Evolutionary conservation across 495 filamentous ascomycete species (phyloP).

Genomic region (Talaromyces wortmannii): DNA sequence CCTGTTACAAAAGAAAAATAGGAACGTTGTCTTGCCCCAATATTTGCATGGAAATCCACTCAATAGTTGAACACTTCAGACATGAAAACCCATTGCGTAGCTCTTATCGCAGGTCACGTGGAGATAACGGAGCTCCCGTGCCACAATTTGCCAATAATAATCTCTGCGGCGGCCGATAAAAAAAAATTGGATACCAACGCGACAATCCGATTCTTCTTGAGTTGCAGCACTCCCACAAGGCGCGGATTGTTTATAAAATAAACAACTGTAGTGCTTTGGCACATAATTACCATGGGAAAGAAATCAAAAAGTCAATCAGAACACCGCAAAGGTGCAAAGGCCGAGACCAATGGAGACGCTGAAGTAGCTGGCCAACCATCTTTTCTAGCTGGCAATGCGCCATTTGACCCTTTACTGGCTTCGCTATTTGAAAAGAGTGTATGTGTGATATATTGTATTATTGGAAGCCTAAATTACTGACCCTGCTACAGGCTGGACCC

Average conservation of each 20-base stretch:
- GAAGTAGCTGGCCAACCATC: slow-evolving; percentile 12
- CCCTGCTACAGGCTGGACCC: slow-evolving; percentile 52
- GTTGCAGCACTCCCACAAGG: neutral
- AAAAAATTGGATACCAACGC: neutral
- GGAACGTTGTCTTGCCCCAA: too few species aligned
- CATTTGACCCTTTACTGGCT: slow-evolving; percentile 68
- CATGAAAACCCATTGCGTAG: too few species aligned
- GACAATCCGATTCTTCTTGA: neutral
- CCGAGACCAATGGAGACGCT: slow-evolving; percentile 1
- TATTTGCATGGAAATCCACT: too few species aligned
- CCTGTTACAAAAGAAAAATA: too few species aligned
- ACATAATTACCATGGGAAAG: slow-evolving; percentile 28
- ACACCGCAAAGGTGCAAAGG: slow-evolving; percentile 6
- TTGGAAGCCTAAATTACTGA: slow-evolving; percentile 5
- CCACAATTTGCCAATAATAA: neutral
- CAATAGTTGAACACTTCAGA: too few species aligned
- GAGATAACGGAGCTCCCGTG: neutral
- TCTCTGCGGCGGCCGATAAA: neutral
- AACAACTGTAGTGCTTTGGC: neutral
- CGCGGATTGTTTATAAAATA: neutral
- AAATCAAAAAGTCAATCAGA: slow-evolving; percentile 30
- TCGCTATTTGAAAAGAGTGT: slow-evolving; percentile 77
- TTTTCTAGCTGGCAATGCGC: slow-evolving; percentile 26
- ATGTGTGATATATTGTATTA: neutral
- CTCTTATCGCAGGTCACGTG: neutral